These are phyloP conservation scores for Verbena officinalis DNA, from an alignment of 257 asterid genomes.

Conservation along the genomic window DNA sequence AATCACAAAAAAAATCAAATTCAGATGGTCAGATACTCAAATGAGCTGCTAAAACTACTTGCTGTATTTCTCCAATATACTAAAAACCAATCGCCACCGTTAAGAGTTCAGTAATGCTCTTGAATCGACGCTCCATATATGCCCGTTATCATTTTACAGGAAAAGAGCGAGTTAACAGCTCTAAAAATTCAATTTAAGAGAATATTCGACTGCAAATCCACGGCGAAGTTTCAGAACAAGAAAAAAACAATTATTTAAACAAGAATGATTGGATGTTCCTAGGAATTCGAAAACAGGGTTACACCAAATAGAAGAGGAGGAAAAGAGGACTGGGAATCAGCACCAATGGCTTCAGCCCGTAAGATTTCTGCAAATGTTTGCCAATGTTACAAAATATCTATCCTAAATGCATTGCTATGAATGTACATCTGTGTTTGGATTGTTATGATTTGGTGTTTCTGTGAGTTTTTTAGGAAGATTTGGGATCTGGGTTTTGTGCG, in stretches of 20 bases:
- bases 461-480: background rate
- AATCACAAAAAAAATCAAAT: too few relatives aligned
- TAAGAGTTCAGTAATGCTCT: too few relatives aligned
- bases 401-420: background rate
- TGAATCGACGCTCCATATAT: too few relatives aligned
- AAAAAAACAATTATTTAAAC: too few relatives aligned
- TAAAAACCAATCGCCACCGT: too few relatives aligned
- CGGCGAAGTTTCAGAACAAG: too few relatives aligned
- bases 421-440: background rate
- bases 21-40: background rate
- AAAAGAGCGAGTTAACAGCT: too few relatives aligned
- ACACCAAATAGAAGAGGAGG: background rate
- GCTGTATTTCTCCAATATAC: too few relatives aligned
- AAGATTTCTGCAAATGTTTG: background rate
- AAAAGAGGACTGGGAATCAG: slow-evolving; percentile 27
- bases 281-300: slow-evolving; percentile 13
- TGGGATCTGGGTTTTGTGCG: slow-evolving; percentile 22
- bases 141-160: too few relatives aligned
- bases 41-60: background rate
- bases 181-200: too few relatives aligned
- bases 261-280: background rate
- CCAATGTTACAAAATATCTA: too few relatives aligned
- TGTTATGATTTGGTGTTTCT: background rate
- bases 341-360: slow-evolving; percentile 47
- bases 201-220: too few relatives aligned